Evolutionary conservation across 768 basidiomycete species (phyloP).

Genomic region (Pisolithus orientalis): DNA sequence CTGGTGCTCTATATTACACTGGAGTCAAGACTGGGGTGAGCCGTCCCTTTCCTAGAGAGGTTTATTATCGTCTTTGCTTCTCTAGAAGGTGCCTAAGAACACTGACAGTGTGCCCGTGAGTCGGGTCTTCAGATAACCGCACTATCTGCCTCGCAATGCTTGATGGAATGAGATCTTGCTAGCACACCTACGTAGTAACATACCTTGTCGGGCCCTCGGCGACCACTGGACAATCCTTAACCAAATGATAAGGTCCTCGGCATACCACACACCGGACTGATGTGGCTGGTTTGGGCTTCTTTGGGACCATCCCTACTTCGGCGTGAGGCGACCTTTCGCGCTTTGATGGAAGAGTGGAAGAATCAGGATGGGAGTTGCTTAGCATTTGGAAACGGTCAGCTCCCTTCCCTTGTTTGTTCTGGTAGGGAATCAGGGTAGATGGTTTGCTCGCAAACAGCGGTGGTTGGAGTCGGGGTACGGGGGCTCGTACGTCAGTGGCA

Average conservation of each 20-base stretch:
- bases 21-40: no score
- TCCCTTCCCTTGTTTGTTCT: no score
- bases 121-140: slow-evolving; percentile 37
- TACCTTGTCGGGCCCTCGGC: slow-evolving; percentile 50
- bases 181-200: slow-evolving; percentile 2
- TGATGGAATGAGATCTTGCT: slow-evolving; percentile 5
- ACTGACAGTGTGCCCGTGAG: slow-evolving; percentile 28
- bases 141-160: slow-evolving; percentile 41
- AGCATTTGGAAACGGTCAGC: no score
- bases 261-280: slow-evolving; percentile 44
- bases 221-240: slow-evolving; percentile 53
- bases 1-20: no score
- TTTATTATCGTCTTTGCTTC: slow-evolving; percentile 29
- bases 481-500: no score
- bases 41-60: no score
- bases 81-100: slow-evolving; percentile 34
- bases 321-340: slow-evolving; percentile 29
- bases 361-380: no score
- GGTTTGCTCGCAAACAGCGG: no score
- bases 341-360: slow-evolving; percentile 25
- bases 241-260: slow-evolving; percentile 34
- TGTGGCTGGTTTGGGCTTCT: slow-evolving; percentile 32
- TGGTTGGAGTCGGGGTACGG: no score
- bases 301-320: slow-evolving; percentile 22
- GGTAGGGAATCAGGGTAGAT: no score